Evolutionary conservation across 306 rosid genomes (phyloP).

Genomic region (Ormosia semicastrata): DNA sequence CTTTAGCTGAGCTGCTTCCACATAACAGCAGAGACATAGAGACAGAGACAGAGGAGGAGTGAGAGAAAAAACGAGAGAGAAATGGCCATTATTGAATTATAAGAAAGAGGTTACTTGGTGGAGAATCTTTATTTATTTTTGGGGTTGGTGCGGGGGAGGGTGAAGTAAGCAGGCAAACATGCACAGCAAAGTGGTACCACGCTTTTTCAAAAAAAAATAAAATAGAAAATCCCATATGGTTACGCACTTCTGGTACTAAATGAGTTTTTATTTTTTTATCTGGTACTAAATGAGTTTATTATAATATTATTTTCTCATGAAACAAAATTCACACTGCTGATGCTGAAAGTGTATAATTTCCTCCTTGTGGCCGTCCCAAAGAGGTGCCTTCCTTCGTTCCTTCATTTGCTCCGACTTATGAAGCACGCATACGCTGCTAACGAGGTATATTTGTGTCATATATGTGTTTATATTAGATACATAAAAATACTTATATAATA

Average conservation of each 20-base stretch:
- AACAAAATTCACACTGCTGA: too few relatives aligned
- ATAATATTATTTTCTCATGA: not conserved
- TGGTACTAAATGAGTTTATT: not conserved
- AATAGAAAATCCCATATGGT: conserved; percentile 1
- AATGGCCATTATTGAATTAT: conserved; percentile 6
- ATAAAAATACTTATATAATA: too few relatives aligned
- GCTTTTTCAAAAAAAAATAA: not conserved
- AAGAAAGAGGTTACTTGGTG: not conserved
- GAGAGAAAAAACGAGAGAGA: not conserved
- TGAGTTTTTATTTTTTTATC: too few relatives aligned
- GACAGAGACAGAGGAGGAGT: not conserved
- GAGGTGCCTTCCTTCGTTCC: conserved; percentile 17
- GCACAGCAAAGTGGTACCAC: not conserved
- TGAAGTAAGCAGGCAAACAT: conserved; percentile 17
- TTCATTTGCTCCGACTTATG: too few relatives aligned
- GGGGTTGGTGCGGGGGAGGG: not conserved
- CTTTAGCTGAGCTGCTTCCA: conserved; percentile 14
- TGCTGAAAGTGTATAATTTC: not conserved
- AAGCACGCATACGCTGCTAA: too few relatives aligned
- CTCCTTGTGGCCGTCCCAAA: not conserved
- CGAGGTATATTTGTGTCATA: too few relatives aligned
- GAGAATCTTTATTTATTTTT: not conserved
- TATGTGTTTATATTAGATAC: too few relatives aligned
- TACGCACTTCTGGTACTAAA: not conserved
- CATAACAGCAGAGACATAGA: not conserved